Base-by-base conservation (phyloP, 2,329 filamentous ascomycete genomes). In the Lecanosticta acicola region DNA sequence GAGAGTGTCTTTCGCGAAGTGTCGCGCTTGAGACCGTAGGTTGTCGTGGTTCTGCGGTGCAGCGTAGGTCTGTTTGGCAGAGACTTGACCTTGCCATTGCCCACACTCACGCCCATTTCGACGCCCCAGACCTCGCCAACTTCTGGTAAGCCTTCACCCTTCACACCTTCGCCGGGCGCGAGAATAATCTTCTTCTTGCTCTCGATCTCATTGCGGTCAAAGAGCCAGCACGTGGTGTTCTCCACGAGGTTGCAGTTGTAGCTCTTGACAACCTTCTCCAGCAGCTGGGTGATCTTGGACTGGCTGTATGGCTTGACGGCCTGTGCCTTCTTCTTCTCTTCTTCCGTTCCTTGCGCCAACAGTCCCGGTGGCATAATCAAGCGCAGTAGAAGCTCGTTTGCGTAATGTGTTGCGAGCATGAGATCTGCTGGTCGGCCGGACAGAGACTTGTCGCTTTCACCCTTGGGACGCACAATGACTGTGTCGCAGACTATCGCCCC, bases 121-220 rank as follows among this genome's bases (percentile, higher is more conserved):
- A 98, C 87, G 70, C 93, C 93, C 93, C 93, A 98, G 51, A 94
- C 90, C 68, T 98, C 93, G 57, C 87, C 85, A 46, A 94, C 73
- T 64, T 94, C 91, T 47, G 93, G 86, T 47, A 81, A 70, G 63
- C 93, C 93, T 51, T 98, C 93, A 46, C 91, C 91, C 75, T 89
- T 94, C 65, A 85, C 82, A 56, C 87, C 87, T 62, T 96, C 89
- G 41, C 83, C 80, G 26, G 89, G 86, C 18, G 88, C 79, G 47
- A 98, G 76, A 57, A 98, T 93, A 64, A 98, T 95, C 81, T 96
- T 97, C 83, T 96, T 96, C 77, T 85, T 83, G 62, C 87, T 86
- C 75, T 98, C 93, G 55, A 98, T 97, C 71, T 98, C 93, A 71
- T 97, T 95, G 68, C 87, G 86, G 65, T 88, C 89, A 67, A 98